Percentiles rank a stretch among this genome's conserved stretches.
Conservation (phyloP, 352 stramenopile genomes). For the Ochromonadaceae sp. region DNA sequence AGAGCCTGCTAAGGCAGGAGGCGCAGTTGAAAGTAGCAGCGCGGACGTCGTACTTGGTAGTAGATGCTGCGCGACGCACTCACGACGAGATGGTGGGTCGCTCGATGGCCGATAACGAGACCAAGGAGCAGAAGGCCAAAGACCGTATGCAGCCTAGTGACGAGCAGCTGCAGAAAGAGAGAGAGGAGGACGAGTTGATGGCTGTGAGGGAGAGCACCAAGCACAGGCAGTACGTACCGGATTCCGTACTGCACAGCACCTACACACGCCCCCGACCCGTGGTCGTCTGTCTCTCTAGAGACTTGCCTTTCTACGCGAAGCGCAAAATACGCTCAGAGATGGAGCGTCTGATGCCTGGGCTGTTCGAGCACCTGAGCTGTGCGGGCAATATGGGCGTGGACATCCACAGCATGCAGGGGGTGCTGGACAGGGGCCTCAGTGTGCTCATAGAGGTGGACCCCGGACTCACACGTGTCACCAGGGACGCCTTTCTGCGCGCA, state of each 20-base stretch:
- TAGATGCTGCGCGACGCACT: neutral
- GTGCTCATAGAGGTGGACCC: conserved; percentile 1
- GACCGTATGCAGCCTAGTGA: neutral
- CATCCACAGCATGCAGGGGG: neutral
- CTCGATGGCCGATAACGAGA: neutral
- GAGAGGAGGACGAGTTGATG: conserved; percentile 1
- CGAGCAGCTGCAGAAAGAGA: neutral
- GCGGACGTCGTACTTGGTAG: neutral
- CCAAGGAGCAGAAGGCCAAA: conserved; percentile 7
- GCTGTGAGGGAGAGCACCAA: neutral
- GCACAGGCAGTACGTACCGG: neutral
- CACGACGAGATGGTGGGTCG: neutral
- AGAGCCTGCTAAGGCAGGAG: neutral
- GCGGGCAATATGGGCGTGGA: neutral
- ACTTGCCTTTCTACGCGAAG: neutral
- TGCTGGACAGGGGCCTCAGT: neutral
- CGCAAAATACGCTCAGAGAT: neutral
- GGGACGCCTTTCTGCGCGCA: neutral
- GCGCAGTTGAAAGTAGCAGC: neutral
- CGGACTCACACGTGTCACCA: neutral
- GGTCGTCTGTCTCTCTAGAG: neutral
- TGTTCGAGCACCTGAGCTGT: neutral
- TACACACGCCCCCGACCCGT: neutral
- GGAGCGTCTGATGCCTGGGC: neutral
- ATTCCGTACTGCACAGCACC: neutral